These are phyloP conservation scores for Trypanosoma brucei DNA, from an alignment of 208 protist genomes.

Conservation along the genomic window DNA sequence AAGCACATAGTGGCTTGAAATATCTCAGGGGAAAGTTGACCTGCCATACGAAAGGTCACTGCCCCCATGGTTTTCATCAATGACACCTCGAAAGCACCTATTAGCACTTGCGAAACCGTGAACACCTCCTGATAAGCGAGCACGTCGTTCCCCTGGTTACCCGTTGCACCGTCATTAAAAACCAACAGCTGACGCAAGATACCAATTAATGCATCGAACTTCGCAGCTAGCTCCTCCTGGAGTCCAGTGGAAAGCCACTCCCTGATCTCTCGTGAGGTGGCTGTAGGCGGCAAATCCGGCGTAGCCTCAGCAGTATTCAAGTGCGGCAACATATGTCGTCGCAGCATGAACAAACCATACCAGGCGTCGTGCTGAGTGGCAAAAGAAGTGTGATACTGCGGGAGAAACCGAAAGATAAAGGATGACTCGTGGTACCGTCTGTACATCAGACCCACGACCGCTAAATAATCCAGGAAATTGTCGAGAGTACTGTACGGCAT, in stretches of 20 bases:
- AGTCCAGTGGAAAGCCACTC: constrained; percentile 60
- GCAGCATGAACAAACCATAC: constrained; percentile 89
- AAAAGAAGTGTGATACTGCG: constrained; percentile 49
- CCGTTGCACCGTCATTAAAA: constrained; percentile 84
- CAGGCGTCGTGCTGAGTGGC: constrained; percentile 87
- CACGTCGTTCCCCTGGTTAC: constrained; percentile 95
- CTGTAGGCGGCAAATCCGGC: constrained; percentile 54
- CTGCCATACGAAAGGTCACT: constrained; percentile 48
- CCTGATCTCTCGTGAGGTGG: constrained; percentile 36
- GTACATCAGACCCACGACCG: constrained; percentile 80
- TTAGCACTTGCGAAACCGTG: constrained; percentile 91
- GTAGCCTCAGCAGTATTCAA: constrained; percentile 67
- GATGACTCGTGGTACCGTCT: constrained; percentile 66
- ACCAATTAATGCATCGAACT: constrained; percentile 95
- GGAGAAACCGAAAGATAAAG: constrained; percentile 69
- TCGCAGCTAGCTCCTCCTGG: constrained; percentile 80
- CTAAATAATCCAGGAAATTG: constrained; percentile 73
- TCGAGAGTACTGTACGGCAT: constrained; percentile 72
- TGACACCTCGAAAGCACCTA: constrained; percentile 89
- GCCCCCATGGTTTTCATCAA: constrained; percentile 62
- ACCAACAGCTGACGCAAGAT: constrained; percentile 95
- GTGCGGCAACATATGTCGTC: constrained; percentile 84
- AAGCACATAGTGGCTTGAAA: constrained; percentile 50
- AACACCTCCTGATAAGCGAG: constrained; percentile 96
- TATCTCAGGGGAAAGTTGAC: constrained; percentile 41